Evolutionary conservation across 257 asterid species (phyloP).

Genomic region (Solanum verrucosum): DNA sequence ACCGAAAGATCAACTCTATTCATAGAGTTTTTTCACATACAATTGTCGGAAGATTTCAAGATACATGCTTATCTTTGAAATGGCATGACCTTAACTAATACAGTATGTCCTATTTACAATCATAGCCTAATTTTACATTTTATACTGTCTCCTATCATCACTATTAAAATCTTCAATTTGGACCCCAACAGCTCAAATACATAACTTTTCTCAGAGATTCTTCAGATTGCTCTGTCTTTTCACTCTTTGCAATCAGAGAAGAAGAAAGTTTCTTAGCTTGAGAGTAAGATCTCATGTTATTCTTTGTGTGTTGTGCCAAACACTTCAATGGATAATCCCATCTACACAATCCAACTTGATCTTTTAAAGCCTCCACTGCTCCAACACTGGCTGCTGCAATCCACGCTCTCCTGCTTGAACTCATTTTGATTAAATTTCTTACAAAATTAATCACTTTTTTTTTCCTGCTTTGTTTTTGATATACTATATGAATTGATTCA

Average conservation of each 20-base stretch:
- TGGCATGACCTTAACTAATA: not conserved
- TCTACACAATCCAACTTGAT: conserved; percentile 13
- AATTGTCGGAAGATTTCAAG: not conserved
- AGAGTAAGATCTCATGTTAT: not conserved
- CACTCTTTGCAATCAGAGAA: not conserved
- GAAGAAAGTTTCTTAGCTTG: conserved; percentile 11
- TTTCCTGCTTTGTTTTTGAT: not conserved
- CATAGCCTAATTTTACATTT: not conserved
- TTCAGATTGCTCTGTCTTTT: not conserved
- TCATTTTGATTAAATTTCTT: not conserved
- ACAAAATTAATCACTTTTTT: not conserved
- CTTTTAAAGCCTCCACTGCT: conserved; percentile 16
- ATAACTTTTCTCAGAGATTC: conserved; percentile 19
- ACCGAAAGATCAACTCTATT: not conserved
- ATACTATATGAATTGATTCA: not conserved
- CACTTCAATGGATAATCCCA: conserved; percentile 9
- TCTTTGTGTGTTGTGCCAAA: conserved; percentile 7
- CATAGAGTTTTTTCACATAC: not conserved
- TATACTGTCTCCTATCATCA: not conserved
- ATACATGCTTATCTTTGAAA: not conserved
- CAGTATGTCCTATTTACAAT: not conserved
- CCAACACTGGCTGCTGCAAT: conserved; percentile 14
- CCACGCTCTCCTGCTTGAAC: conserved; percentile 17
- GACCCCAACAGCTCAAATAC: conserved; percentile 28
- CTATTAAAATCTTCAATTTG: not conserved